A percentile compares a stretch with the other conserved stretches of the same genome.
Conservation (phyloP, 192 early-diverging fungal genomes). For the Dispira parvispora region DNA sequence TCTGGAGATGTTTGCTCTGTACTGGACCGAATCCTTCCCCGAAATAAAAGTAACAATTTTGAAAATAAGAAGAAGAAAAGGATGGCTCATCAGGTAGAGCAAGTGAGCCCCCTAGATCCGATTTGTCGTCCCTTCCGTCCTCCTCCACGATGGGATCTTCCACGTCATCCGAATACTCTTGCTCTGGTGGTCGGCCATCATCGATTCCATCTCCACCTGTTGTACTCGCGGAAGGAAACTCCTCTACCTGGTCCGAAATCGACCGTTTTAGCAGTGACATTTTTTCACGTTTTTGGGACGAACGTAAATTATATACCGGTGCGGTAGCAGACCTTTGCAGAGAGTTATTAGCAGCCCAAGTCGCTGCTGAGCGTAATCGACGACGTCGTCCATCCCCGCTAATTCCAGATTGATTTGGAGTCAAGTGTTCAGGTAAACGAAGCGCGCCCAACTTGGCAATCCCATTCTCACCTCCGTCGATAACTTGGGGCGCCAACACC, state of each 20-base stretch:
- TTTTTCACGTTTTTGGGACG: too few species aligned
- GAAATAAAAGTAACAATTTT: neutral
- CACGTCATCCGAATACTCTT: neutral
- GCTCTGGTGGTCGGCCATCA: neutral
- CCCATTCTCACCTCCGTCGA: neutral
- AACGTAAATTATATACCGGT: too few species aligned
- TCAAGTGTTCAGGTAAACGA: neutral
- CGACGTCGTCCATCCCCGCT: neutral
- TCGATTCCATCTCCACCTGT: neutral
- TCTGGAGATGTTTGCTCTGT: neutral
- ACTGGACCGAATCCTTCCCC: neutral
- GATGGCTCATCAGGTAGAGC: neutral
- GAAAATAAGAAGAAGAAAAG: neutral
- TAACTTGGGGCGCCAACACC: neutral
- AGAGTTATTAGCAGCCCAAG: neutral
- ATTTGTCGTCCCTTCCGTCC: neutral
- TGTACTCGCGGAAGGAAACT: neutral
- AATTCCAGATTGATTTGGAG: neutral
- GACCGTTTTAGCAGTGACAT: too few species aligned
- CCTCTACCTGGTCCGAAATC: too few species aligned
- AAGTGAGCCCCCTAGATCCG: neutral
- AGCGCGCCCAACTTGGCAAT: neutral
- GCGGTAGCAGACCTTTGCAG: too few species aligned
- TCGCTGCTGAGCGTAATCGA: neutral
- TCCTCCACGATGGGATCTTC: neutral